A percentile compares a stretch with the other conserved stretches of the same genome.
phyloP scores from a whole-genome alignment of 176 grass and related monocot genomes.

The Dendrocalamus sinicus region DNA sequence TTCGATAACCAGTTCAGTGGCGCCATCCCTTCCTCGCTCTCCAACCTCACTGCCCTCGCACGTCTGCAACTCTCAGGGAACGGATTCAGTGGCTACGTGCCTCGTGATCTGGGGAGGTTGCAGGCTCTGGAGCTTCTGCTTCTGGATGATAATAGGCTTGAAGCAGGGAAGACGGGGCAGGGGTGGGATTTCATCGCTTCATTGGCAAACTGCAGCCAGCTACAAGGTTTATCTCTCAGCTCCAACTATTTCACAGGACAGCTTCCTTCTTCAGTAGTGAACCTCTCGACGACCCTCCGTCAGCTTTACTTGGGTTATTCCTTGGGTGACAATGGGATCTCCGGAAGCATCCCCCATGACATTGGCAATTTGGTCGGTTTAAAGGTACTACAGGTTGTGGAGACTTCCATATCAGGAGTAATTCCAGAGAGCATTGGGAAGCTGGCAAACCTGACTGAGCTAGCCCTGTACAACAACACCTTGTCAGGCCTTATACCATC shows the following conservation, averaged over 20 bases:
- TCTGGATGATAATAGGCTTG: neutral
- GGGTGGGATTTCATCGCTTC: constrained; percentile 28
- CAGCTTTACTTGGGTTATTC: neutral
- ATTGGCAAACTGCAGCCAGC: neutral
- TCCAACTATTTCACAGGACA: neutral
- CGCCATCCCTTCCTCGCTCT: neutral
- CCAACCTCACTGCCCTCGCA: neutral
- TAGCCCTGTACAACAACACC: neutral
- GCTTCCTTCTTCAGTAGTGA: neutral
- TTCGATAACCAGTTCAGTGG: constrained; percentile 11
- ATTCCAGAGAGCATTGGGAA: constrained; percentile 23
- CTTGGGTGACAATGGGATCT: neutral
- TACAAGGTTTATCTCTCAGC: fast-evolving
- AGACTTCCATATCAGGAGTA: neutral
- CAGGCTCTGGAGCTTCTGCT: fast-evolving
- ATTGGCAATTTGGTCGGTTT: constrained; percentile 10
- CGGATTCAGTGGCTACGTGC: neutral
- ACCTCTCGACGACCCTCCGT: neutral
- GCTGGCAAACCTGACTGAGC: neutral
- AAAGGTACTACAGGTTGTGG: fast-evolving
- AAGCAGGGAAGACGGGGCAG: neutral
- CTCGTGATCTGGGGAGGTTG: neutral
- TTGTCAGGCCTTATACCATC: constrained; percentile 36
- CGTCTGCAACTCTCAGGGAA: neutral
- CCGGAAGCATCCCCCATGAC: neutral